These are phyloP conservation scores for Euphorbia celastroides DNA, from an alignment of 441 rosid genomes.

Conservation along the genomic window DNA sequence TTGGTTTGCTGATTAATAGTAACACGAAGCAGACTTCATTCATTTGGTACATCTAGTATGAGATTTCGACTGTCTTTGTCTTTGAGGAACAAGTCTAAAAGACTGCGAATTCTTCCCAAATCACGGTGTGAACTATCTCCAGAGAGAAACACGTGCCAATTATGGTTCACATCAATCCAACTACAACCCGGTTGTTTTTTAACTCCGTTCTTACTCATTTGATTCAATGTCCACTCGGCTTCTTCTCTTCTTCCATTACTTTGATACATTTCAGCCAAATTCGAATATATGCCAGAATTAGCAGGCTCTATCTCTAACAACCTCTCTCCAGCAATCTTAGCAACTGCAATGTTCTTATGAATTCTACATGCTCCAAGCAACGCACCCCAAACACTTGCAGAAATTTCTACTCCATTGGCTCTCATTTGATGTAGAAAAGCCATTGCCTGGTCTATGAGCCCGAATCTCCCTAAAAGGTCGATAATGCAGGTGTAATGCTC, in stretches of 20 bases:
- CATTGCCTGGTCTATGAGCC: conserved; percentile 38
- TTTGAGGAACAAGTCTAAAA: conserved; percentile 6
- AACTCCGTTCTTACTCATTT: conserved; percentile 13
- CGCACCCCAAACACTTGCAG: conserved; percentile 39
- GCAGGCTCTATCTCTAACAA: conserved; percentile 13
- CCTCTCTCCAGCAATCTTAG: conserved; percentile 12
- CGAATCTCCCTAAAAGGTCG: conserved; percentile 36
- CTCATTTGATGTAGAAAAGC: conserved; percentile 29
- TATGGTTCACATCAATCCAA: conserved; percentile 17
- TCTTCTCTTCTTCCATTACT: conserved; percentile 15
- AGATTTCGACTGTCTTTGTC: conserved; percentile 3
- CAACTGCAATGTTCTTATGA: conserved; percentile 15
- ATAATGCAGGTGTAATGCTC: conserved; percentile 35
- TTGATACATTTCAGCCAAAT: conserved; percentile 12
- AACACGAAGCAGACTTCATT: not conserved
- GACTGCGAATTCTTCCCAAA: conserved; percentile 2
- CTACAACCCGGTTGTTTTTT: conserved; percentile 21
- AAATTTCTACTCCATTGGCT: conserved; percentile 28
- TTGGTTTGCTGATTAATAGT: not conserved
- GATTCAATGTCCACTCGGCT: not conserved
- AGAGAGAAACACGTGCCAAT: conserved; percentile 14
- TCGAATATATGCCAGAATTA: conserved; percentile 12
- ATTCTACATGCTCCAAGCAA: conserved; percentile 29
- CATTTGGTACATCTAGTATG: not conserved
- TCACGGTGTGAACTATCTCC: conserved; percentile 12